Conservation (phyloP, 2,329 filamentous ascomycete genomes). For the Neonectria faginata region DNA sequence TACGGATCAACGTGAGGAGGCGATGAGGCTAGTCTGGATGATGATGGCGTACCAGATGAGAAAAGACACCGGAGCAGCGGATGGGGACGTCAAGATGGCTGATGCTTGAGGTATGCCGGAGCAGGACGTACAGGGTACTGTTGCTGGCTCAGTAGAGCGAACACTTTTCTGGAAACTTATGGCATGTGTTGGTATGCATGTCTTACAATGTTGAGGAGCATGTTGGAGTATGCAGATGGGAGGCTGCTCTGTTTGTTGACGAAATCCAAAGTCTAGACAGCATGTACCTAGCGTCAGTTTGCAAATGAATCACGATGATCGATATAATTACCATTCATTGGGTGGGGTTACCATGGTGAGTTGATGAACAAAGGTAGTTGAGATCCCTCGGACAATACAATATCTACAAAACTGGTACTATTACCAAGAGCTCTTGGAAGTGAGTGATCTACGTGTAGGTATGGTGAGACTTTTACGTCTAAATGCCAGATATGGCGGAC, state of each 20-base stretch:
- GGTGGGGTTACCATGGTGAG: background rate
- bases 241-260: slow-evolving; percentile 2
- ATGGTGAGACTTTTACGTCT: background rate
- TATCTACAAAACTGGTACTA: background rate
- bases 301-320: slow-evolving; percentile 2
- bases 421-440: background rate
- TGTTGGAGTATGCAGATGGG: background rate
- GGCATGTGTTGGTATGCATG: background rate
- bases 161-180: background rate
- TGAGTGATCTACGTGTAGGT: background rate
- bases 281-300: background rate
- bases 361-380: background rate
- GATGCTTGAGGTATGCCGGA: slow-evolving; percentile 36
- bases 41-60: slow-evolving; percentile 72
- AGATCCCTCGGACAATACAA: background rate
- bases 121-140: background rate
- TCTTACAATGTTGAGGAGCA: background rate
- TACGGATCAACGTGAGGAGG: slow-evolving; percentile 64
- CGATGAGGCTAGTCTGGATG: slow-evolving; percentile 68
- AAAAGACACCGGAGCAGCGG: slow-evolving; percentile 42
- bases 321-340: background rate
- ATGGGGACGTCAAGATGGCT: slow-evolving; percentile 46
- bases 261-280: slow-evolving; percentile 5
- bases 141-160: slow-evolving; percentile 1
- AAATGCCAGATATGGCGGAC: background rate